A percentile compares a stretch with the other conserved stretches of the same genome.
These are phyloP conservation scores for Phialophora macrospora DNA, from an alignment of 2,329 filamentous ascomycete species.

Conservation along the genomic window DNA sequence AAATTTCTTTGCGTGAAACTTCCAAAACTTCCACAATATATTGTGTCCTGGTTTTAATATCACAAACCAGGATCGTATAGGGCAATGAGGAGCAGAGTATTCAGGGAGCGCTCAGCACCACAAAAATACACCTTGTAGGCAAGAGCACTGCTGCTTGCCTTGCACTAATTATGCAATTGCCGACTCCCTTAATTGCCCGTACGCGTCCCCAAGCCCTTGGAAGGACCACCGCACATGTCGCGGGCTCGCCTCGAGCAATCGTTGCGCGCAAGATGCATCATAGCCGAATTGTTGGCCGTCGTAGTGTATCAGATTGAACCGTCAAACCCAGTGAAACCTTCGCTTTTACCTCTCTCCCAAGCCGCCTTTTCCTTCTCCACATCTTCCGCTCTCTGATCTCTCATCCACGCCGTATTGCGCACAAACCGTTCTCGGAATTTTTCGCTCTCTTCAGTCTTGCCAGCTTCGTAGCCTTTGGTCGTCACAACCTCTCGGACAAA, in stretches of 20 bases:
- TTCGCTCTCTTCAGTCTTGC: conserved; percentile 52
- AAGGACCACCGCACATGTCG: neutral
- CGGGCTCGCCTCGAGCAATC: neutral
- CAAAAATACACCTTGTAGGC: neutral
- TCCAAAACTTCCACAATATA: too few species aligned
- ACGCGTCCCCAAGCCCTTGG: neutral
- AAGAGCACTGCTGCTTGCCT: neutral
- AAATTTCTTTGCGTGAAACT: neutral
- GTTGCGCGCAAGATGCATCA: neutral
- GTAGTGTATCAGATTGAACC: neutral
- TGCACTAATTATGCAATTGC: neutral
- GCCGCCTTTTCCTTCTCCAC: conserved; percentile 46
- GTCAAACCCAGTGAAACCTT: conserved; percentile 30
- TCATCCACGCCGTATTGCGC: conserved; percentile 59
- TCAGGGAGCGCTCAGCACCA: neutral
- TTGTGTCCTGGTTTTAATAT: too few species aligned
- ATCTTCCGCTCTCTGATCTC: conserved; percentile 55
- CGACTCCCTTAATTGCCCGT: neutral
- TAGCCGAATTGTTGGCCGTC: neutral
- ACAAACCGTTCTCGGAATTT: conserved; percentile 59
- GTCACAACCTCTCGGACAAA: conserved; percentile 48
- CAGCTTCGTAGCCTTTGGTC: conserved; percentile 37
- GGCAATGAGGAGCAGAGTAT: neutral
- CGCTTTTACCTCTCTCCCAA: conserved; percentile 37
- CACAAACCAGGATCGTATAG: neutral